phyloP scores from a whole-genome alignment of 805 yeast species.

The Pichia ethanolica region DNA sequence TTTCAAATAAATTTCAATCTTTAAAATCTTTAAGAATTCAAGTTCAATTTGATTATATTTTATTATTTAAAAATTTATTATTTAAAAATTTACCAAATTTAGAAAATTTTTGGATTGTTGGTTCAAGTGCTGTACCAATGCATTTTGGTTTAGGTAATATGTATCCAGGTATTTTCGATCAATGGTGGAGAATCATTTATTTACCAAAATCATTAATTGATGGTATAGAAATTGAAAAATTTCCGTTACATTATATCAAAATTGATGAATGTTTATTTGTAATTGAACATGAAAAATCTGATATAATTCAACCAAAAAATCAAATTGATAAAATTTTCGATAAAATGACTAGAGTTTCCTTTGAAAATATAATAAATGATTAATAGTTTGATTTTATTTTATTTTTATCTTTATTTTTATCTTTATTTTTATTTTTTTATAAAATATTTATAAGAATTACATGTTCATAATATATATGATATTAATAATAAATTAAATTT shows the following conservation, averaged over 20 bases:
- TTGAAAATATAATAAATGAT: not conserved
- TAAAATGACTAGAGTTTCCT: slow-evolving; percentile 14
- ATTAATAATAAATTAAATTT: not conserved
- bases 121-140: slow-evolving; percentile 43
- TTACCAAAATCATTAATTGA: slow-evolving; percentile 36
- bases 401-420: no score
- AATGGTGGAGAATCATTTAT: slow-evolving; percentile 50
- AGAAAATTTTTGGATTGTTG: slow-evolving; percentile 37
- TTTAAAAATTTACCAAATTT: slow-evolving; percentile 26
- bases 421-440: no score
- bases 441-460: not conserved
- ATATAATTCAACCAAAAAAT: slow-evolving; percentile 34
- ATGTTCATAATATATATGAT: not conserved
- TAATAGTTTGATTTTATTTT: no score
- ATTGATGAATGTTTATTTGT: slow-evolving; percentile 46
- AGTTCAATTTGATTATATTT: slow-evolving; percentile 25
- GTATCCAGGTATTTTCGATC: slow-evolving; percentile 48
- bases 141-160: slow-evolving; percentile 50
- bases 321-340: slow-evolving; percentile 44
- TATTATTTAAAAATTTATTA: slow-evolving; percentile 21
- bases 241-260: slow-evolving; percentile 34
- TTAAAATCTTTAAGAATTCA: slow-evolving; percentile 37
- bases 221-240: not conserved
- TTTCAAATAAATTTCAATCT: slow-evolving; percentile 12
- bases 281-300: slow-evolving; percentile 11